Percentiles rank a stretch among this genome's conserved stretches.
phyloP scores from a whole-genome alignment of 345 rosid species.

The Ceriops decandra region DNA sequence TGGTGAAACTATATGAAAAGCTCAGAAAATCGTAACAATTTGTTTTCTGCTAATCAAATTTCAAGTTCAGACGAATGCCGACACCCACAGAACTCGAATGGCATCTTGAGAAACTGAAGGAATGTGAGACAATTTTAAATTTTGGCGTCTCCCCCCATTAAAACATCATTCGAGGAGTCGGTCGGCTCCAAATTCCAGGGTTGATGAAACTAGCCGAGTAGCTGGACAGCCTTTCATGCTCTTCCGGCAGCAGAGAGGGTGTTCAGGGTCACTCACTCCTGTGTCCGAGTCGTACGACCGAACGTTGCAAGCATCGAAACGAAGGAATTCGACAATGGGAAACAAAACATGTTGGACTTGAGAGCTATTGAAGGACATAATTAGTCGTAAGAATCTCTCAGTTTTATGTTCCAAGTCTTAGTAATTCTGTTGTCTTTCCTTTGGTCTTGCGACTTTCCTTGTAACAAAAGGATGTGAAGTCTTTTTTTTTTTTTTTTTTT shows the following conservation, averaged over 20 bases:
- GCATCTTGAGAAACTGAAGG: constrained; percentile 38
- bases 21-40: constrained; percentile 18
- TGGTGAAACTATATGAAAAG: constrained; percentile 46
- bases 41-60: too few relatives aligned
- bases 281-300: constrained; percentile 3
- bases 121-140: constrained; percentile 43
- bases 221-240: constrained; percentile 8
- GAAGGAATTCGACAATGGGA: constrained; percentile 39
- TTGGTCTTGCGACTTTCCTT: too few relatives aligned
- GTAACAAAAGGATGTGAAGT: too few relatives aligned
- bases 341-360: constrained; percentile 5
- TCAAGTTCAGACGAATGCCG: too few relatives aligned
- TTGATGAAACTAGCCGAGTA: constrained; percentile 17
- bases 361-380: too few relatives aligned
- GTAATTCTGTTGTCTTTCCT: too few relatives aligned
- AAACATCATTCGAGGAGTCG: constrained; percentile 50
- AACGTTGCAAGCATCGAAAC: constrained; percentile 19
- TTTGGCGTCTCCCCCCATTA: constrained; percentile 33
- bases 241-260: constrained; percentile 36
- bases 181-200: constrained; percentile 46
- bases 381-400: too few relatives aligned
- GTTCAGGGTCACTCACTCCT: constrained; percentile 15
- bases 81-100: constrained; percentile 5
- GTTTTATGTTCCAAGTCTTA: too few relatives aligned
- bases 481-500: too few relatives aligned